A percentile compares a stretch with the other conserved stretches of the same genome.
These are phyloP conservation scores for Phaeodactylum tricornutum DNA, from an alignment of 108 stramenopile genomes.

Conservation along the genomic window DNA sequence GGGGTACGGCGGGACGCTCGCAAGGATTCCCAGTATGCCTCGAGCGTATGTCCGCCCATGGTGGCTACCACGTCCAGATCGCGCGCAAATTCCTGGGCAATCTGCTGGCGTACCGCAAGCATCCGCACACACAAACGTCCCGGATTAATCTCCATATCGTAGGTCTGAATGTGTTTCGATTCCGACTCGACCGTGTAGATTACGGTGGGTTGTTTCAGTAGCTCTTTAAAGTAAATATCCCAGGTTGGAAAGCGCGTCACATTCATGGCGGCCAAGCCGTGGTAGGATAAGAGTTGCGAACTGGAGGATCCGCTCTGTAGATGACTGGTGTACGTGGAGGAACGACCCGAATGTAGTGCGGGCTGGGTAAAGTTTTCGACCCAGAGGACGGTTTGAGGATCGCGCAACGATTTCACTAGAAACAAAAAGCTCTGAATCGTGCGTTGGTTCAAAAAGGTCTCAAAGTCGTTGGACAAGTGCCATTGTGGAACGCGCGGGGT, in stretches of 20 bases:
- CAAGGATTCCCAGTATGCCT: constrained; percentile 15
- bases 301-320: background rate
- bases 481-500: no score
- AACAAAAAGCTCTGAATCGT: constrained; percentile 67
- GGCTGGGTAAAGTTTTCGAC: constrained; percentile 63
- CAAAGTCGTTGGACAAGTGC: constrained; percentile 29
- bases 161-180: constrained; percentile 18
- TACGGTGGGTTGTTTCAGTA: constrained; percentile 39
- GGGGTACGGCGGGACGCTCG: background rate
- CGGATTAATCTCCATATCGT: constrained; percentile 64
- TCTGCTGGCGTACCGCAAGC: constrained; percentile 59
- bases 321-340: background rate
- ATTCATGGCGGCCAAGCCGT: constrained; percentile 58
- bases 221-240: constrained; percentile 56
- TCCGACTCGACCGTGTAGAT: constrained; percentile 28
- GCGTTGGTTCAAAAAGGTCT: constrained; percentile 57
- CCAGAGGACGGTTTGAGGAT: constrained; percentile 63
- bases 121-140: constrained; percentile 42
- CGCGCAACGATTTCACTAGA: constrained; percentile 39
- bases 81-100: constrained; percentile 43
- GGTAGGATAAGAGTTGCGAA: constrained; percentile 19
- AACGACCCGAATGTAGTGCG: background rate
- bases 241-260: constrained; percentile 59
- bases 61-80: constrained; percentile 48
- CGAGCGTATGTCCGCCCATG: constrained; percentile 28